phyloP scores from a whole-genome alignment of 306 rosid species.

The Corylus avellana region DNA sequence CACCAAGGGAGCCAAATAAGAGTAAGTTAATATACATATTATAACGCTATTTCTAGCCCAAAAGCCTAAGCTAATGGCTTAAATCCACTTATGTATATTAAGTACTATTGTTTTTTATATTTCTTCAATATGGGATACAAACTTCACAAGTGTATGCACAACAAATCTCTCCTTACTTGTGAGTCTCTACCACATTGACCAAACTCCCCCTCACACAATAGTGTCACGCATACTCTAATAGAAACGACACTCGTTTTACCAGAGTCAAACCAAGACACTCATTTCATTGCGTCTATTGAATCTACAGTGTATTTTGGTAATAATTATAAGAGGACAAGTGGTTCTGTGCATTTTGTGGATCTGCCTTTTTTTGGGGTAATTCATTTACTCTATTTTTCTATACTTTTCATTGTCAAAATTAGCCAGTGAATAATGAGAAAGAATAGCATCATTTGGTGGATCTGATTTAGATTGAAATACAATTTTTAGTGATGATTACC shows the following conservation, averaged over 20 bases:
- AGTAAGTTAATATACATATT: too few species aligned
- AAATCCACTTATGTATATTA: too few species aligned
- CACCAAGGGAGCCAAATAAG: too few species aligned
- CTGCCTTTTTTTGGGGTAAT: neutral
- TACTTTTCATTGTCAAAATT: neutral
- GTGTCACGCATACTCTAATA: too few species aligned
- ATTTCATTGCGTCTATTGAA: neutral
- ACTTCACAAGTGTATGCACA: too few species aligned
- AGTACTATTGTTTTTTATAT: too few species aligned
- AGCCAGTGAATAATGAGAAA: neutral
- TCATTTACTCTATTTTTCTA: neutral
- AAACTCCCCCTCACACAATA: too few species aligned
- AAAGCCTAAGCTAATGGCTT: too few species aligned
- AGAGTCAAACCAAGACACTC: too few species aligned
- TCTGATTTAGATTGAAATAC: neutral
- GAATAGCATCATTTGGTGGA: neutral
- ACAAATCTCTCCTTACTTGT: neutral
- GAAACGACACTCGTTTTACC: too few species aligned
- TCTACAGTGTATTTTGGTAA: neutral
- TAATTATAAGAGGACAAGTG: neutral
- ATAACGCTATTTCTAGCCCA: too few species aligned
- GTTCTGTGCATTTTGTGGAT: neutral
- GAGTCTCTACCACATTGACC: neutral
- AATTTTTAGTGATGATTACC: neutral
- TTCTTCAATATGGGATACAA: too few species aligned